Base-by-base conservation (phyloP, 2,329 filamentous ascomycete genomes). In the Aspergillus tanneri region DNA sequence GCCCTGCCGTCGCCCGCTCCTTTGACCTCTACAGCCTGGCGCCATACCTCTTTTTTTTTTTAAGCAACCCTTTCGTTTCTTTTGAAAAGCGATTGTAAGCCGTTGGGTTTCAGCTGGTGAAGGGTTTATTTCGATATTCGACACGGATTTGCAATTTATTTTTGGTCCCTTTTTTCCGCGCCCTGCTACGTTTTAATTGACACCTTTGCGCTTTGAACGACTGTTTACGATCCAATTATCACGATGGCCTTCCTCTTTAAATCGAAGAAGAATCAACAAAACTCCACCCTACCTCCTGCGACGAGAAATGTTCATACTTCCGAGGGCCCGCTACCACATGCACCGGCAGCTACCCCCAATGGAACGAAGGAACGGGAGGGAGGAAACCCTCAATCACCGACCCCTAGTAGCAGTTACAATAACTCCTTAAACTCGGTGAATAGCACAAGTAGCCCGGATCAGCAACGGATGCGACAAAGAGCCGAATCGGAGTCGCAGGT, bases 241-340 rank as follows among this genome's bases (percentile, higher is more conserved):
- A 77, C 70, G 71, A 90, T 90, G 87, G 84, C 87, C 58, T 90
- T 90, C 71, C 79, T 90, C 53, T 90, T 90, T 77, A 89, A 89
- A 70, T 88, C 85, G 47, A 90, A 90, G 73, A 90, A 88, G 72
- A 80, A 82, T 65, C 84, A 86, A 69, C 81, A 83, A 49, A 56
- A 60, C 56, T 71, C 72, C 32, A 54, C 58, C 16, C 72, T 81
- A 24, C 79, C 80, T 36, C 69, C 78, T n/a, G 77, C 78, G 43
- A 74, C 76, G 18, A 73, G 81, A 60, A 79, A 81, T 50, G 74
- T 81, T 45, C 73, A 78, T 50, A 80, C 77, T 16, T 78, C 80
- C 37, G 79, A 83, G 63, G 81, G 75, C 37, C 63, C 71, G 32
- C 57, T 73, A 34, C 63, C 65, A 6, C 52, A 54, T 40, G 68